Percentiles rank a stretch among this genome's conserved stretches.
Evolutionary conservation across 1,139 yeast genomes (phyloP).

Genomic region (Hyphopichia buzzinii): DNA sequence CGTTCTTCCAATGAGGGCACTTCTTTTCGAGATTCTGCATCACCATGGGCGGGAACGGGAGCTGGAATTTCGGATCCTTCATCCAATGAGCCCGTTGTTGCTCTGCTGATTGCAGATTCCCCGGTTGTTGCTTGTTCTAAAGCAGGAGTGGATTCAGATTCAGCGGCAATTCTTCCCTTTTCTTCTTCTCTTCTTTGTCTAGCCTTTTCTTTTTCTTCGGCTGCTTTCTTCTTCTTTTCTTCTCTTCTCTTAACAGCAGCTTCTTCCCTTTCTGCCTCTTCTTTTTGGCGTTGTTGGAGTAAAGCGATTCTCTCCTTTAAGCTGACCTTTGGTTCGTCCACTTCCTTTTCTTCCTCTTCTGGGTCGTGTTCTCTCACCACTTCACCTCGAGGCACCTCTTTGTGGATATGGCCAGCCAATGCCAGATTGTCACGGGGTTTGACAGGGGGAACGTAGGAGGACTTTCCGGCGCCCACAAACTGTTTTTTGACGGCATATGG

Average conservation of each 20-base stretch:
- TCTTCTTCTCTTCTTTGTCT: constrained; percentile 12
- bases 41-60: constrained; percentile 2
- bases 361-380: constrained; percentile 13
- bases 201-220: constrained; percentile 30
- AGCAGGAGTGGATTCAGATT: constrained; percentile 4
- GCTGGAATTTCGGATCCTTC: constrained; percentile 7
- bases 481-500: constrained; percentile 46
- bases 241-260: constrained; percentile 59
- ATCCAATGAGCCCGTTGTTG: constrained; percentile 9
- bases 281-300: constrained; percentile 77
- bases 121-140: constrained; percentile 4
- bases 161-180: constrained; percentile 5
- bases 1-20: constrained; percentile 2
- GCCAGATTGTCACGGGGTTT: constrained; percentile 42
- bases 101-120: constrained; percentile 3
- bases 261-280: constrained; percentile 74
- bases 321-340: constrained; percentile 69
- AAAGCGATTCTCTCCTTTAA: constrained; percentile 83
- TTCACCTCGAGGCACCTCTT: constrained; percentile 24
- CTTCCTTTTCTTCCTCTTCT: constrained; percentile 29
- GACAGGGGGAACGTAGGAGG: constrained; percentile 45
- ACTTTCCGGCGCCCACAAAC: constrained; percentile 41
- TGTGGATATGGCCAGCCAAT: constrained; percentile 29
- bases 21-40: not conserved
- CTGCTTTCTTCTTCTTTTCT: constrained; percentile 48